Conservation (phyloP, 352 stramenopile species). For the Blastocystis sp. region DNA sequence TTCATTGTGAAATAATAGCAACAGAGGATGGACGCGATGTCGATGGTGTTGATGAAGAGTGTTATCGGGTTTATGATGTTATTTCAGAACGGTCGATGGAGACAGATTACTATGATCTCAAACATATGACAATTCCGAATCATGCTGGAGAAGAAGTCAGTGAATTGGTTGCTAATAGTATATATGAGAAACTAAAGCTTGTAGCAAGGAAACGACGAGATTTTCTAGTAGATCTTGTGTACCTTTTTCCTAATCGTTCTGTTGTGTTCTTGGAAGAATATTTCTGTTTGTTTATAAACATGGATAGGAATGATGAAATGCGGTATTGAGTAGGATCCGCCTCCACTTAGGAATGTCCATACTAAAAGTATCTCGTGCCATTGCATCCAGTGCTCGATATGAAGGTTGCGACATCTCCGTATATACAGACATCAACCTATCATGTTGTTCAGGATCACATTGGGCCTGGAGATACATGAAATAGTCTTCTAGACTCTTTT, state of each 20-base stretch:
- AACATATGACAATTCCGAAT: neutral
- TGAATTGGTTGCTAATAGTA: conserved; percentile 15
- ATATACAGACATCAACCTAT: neutral
- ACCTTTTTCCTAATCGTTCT: conserved; percentile 21
- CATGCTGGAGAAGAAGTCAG: conserved; percentile 3
- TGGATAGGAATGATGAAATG: neutral
- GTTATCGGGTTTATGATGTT: conserved; percentile 13
- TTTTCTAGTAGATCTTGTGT: conserved; percentile 52
- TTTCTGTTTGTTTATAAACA: neutral
- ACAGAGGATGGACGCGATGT: conserved; percentile 1
- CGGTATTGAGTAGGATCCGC: neutral
- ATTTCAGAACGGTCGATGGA: neutral
- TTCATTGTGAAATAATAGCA: conserved; percentile 7
- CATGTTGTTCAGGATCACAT: neutral
- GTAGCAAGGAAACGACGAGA: conserved; percentile 28
- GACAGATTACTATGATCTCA: conserved; percentile 48
- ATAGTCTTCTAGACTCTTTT: neutral
- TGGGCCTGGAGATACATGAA: neutral
- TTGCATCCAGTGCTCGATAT: neutral
- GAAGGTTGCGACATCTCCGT: neutral
- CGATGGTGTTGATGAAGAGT: conserved; percentile 19
- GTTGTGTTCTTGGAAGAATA: conserved; percentile 30
- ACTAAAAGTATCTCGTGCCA: neutral
- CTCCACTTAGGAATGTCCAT: conserved; percentile 15
- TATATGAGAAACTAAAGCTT: conserved; percentile 57